Evolutionary conservation across 495 filamentous ascomycete genomes (phyloP).

Genomic region (Bathelium albidoporum): DNA sequence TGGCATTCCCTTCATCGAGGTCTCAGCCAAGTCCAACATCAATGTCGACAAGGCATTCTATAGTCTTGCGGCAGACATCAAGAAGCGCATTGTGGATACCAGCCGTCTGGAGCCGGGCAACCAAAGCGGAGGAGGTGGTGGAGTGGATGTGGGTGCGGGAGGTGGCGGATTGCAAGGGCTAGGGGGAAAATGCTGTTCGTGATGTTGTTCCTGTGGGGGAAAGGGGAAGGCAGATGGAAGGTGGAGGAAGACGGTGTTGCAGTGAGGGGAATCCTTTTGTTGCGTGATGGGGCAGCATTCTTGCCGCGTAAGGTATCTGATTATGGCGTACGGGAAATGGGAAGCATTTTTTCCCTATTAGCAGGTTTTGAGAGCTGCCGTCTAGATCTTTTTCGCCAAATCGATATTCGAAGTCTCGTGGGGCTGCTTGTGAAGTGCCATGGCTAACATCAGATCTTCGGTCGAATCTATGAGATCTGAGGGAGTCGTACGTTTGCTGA

Average conservation of each 20-base stretch:
- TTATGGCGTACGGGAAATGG: background rate
- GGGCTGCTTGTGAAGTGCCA: background rate
- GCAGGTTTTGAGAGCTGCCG: background rate
- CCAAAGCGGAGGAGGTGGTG: conserved; percentile 40
- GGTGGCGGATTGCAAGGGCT: conserved; percentile 47
- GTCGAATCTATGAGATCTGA: no score
- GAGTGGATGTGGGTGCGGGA: conserved; percentile 63
- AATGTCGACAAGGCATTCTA: conserved; percentile 99
- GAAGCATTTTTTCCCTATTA: background rate
- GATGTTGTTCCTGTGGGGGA: background rate
- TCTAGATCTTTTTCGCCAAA: background rate
- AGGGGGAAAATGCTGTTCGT: conserved; percentile 76
- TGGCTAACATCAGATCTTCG: no score
- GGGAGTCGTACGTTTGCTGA: no score
- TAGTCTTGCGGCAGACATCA: conserved; percentile 89
- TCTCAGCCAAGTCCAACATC: conserved; percentile 97
- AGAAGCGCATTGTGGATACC: conserved; percentile 85
- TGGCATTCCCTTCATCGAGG: conserved; percentile 96
- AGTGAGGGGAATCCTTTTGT: background rate
- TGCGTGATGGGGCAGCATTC: background rate
- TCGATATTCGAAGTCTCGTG: background rate
- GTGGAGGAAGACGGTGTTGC: background rate
- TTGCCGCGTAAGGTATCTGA: background rate
- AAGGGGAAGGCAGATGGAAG: background rate
- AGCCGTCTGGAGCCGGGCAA: conserved; percentile 58